Evolutionary conservation across 2,329 filamentous ascomycete species (phyloP).

Genomic region (Neonectria magnoliae): DNA sequence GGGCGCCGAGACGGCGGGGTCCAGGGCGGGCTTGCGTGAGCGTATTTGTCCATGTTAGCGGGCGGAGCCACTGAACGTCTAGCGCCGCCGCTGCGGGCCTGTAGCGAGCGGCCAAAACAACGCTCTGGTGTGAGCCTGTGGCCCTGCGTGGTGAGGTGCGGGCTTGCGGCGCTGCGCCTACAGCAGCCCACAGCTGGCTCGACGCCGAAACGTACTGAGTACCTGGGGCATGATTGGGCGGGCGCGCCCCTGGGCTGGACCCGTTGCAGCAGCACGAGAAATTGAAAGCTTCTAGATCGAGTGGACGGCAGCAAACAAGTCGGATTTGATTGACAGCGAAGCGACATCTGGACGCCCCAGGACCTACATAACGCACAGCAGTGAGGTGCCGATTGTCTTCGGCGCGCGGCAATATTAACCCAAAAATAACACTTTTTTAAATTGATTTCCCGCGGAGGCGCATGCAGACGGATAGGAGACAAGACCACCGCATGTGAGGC

Average conservation of each 20-base stretch:
- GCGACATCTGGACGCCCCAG: not conserved
- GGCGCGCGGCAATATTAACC: slow-evolving; percentile 15
- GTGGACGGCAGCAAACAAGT: slow-evolving; percentile 35
- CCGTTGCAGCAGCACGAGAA: slow-evolving; percentile 41
- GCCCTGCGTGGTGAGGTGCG: slow-evolving; percentile 23
- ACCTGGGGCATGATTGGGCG: slow-evolving; percentile 38
- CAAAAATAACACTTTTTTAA: slow-evolving; percentile 4
- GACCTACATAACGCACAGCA: slow-evolving; percentile 37
- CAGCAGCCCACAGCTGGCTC: slow-evolving; percentile 12
- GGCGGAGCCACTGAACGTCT: slow-evolving; percentile 39
- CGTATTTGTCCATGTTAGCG: slow-evolving; percentile 37
- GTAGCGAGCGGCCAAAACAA: slow-evolving; percentile 29
- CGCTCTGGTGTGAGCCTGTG: slow-evolving; percentile 19
- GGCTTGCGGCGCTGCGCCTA: slow-evolving; percentile 28
- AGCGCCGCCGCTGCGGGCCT: slow-evolving; percentile 43
- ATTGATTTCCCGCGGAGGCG: slow-evolving; percentile 14
- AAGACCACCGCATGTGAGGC: slow-evolving; percentile 6
- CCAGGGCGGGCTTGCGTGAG: slow-evolving; percentile 20
- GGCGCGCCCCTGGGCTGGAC: slow-evolving; percentile 17
- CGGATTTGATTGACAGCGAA: slow-evolving; percentile 23
- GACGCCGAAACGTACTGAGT: slow-evolving; percentile 23
- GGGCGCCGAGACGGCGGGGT: slow-evolving; percentile 23
- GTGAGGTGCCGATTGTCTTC: slow-evolving; percentile 30
- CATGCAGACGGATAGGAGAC: slow-evolving; percentile 13
- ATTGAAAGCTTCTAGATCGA: slow-evolving; percentile 40